Evolutionary conservation across 352 stramenopile species (phyloP).

Genomic region (Thalassiosira mediterranea): DNA sequence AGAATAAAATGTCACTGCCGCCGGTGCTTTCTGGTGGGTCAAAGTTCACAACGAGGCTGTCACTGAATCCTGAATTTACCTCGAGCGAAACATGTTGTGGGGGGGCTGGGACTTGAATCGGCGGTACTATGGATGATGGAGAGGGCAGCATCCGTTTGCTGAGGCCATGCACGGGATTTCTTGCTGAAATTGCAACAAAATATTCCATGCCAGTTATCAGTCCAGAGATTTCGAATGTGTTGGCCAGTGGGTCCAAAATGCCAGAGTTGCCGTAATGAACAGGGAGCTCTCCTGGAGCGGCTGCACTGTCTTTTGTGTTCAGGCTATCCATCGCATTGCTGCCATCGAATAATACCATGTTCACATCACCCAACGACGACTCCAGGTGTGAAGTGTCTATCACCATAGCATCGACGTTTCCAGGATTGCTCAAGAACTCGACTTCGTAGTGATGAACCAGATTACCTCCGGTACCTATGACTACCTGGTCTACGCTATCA

Average conservation of each 20-base stretch:
- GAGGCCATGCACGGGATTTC: slow-evolving; percentile 78
- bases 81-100: slow-evolving; percentile 84
- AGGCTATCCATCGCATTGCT: slow-evolving; percentile 58
- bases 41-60: slow-evolving; percentile 86
- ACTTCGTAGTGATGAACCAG: slow-evolving; percentile 88
- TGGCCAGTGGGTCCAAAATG: slow-evolving; percentile 36
- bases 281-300: slow-evolving; percentile 64
- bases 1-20: slow-evolving; percentile 76
- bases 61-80: slow-evolving; percentile 87
- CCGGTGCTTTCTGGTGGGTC: slow-evolving; percentile 70
- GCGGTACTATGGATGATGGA: slow-evolving; percentile 62
- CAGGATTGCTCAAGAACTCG: slow-evolving; percentile 88
- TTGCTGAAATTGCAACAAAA: slow-evolving; percentile 80
- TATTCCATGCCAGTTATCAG: slow-evolving; percentile 80
- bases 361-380: slow-evolving; percentile 45
- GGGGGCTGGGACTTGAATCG: slow-evolving; percentile 85
- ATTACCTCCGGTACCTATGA: slow-evolving; percentile 80
- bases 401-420: slow-evolving; percentile 85
- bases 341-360: slow-evolving; percentile 57
- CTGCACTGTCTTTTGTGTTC: slow-evolving; percentile 52
- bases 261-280: slow-evolving; percentile 58
- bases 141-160: slow-evolving; percentile 73
- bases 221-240: slow-evolving; percentile 63
- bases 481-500: slow-evolving; percentile 78
- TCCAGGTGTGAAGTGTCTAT: slow-evolving; percentile 52